These are phyloP conservation scores for Diaporthe amygdali DNA, from an alignment of 2,329 filamentous ascomycete genomes.

Conservation along the genomic window DNA sequence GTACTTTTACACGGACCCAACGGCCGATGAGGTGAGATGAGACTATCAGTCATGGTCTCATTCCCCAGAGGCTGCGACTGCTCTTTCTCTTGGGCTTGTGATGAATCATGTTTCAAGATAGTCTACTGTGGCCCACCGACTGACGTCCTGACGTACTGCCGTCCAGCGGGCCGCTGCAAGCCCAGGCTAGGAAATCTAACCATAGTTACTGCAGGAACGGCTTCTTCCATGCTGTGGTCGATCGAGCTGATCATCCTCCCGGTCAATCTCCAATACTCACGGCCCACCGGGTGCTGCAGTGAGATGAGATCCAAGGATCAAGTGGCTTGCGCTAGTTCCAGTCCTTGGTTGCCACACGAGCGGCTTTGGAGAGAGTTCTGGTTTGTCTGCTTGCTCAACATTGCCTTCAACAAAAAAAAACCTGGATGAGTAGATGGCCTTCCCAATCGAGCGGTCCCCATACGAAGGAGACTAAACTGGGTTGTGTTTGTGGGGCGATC, in stretches of 20 bases:
- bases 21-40: background rate
- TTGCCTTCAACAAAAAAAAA: background rate
- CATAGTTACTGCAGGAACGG: background rate
- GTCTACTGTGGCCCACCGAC: background rate
- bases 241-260: background rate
- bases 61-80: background rate
- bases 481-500: background rate
- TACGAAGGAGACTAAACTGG: background rate
- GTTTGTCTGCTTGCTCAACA: background rate
- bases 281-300: background rate
- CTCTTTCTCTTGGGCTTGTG: background rate
- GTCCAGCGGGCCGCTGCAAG: slow-evolving; percentile 1
- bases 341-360: background rate
- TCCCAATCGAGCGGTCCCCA: background rate
- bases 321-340: background rate
- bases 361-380: background rate
- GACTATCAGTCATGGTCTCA: background rate
- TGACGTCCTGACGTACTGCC: slow-evolving; percentile 3
- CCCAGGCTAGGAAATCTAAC: background rate
- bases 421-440: background rate
- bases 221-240: background rate
- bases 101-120: slow-evolving; percentile 2
- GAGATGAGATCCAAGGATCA: background rate
- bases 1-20: background rate
- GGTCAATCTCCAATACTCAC: background rate